Evolutionary conservation across 2,329 filamentous ascomycete species (phyloP), one percentile per base, ranked within the genome.

Genomic region (Neofusicoccum cordaticola): DNA sequence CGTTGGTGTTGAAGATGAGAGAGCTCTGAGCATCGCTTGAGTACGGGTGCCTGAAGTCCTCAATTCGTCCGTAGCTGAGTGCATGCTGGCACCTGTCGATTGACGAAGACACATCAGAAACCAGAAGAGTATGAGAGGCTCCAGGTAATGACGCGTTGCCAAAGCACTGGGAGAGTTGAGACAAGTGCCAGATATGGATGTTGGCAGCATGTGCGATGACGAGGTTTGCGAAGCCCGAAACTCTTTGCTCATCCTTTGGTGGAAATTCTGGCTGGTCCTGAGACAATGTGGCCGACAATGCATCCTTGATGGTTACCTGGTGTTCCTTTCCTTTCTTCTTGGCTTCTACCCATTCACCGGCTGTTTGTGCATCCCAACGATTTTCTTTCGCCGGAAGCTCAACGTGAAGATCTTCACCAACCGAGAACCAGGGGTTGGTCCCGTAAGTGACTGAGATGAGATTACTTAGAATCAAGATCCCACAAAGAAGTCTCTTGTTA

Each of bases 161-260:
- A 52, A 74, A 71, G 22, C 69, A 69, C 39, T 76, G 71, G 2
- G 71, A 71, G 22, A 71, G 71, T 62, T 78, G 73, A 11, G 73
- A 71, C 4, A 74, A 65, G 64, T 72, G 70, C 71, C 73, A 77
- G 67, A 77, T 72, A 56, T 78, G 71, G 50, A 76, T 71, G 53
- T 73, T 75, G 19, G 77, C 71, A 9, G 74, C 75, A 65, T 78
- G 75, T 68, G 74, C 75, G 27, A 76, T 66, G 13, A 75, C 70
- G 13, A 72, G 72, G 52, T 71, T 71, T 7, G 73, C 71, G 45
- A 76, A 72, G 3, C 71, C 69, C 11, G 42, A 47, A 37, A 60
- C 62, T 64, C 64, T 66, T 48, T 65, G 63, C 17, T 61, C 63
- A 53, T 67, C 66, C 41, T 61, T 60, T 45, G 41, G 37, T 12